Conservation (phyloP, 2,329 filamentous ascomycete genomes). For the Anthostomella pinea region DNA sequence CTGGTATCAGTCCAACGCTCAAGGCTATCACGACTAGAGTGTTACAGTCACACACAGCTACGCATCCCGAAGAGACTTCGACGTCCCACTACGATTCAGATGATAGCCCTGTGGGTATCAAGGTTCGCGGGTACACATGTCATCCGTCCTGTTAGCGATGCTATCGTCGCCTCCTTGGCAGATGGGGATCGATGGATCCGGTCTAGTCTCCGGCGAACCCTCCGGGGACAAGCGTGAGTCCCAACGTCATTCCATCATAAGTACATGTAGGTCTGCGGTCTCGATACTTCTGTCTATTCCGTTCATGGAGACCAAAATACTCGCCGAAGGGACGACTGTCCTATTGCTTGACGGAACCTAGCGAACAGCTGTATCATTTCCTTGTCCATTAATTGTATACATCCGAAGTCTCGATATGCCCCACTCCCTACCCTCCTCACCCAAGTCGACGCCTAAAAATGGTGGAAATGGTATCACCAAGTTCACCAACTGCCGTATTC, state of each 20-base stretch:
- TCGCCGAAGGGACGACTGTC: conserved; percentile 28
- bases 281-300: conserved; percentile 16
- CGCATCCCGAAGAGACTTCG: no score
- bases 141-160: conserved; percentile 17
- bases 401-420: conserved; percentile 25
- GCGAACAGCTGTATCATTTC: no score
- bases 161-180: conserved; percentile 12
- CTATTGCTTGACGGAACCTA: conserved; percentile 31
- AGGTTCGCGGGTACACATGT: conserved; percentile 11
- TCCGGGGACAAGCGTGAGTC: conserved; percentile 13
- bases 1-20: conserved; percentile 25
- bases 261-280: conserved; percentile 25
- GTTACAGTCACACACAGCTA: conserved; percentile 25
- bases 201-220: conserved; percentile 10
- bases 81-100: conserved; percentile 16
- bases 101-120: conserved; percentile 7
- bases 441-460: conserved; percentile 48
- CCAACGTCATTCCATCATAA: conserved; percentile 27
- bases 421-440: conserved; percentile 32
- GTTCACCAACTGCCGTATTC: conserved; percentile 82
- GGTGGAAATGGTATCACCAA: conserved; percentile 64
- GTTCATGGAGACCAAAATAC: conserved; percentile 31
- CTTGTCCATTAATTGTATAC: no score
- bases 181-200: conserved; percentile 8
- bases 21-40: conserved; percentile 15